phyloP scores from a whole-genome alignment of 2,329 filamentous ascomycete genomes.

The Orbilia ellipsospora region DNA sequence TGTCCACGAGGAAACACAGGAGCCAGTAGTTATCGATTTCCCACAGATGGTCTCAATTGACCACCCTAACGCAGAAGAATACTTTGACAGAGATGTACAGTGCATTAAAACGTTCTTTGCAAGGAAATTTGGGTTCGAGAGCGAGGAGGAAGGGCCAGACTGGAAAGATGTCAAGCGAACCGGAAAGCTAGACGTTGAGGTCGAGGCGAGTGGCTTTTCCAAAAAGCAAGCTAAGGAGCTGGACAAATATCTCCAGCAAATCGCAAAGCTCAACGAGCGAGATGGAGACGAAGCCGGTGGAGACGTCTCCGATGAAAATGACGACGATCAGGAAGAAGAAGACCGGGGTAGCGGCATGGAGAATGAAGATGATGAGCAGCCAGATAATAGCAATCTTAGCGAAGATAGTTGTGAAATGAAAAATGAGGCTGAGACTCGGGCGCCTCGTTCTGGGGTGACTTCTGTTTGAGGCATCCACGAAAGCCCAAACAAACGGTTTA shows the following conservation, averaged over 20 bases:
- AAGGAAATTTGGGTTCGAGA: slow-evolving; percentile 86
- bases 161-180: slow-evolving; percentile 84
- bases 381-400: slow-evolving; percentile 61
- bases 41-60: slow-evolving; percentile 98
- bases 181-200: slow-evolving; percentile 82
- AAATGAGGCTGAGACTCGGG: slow-evolving; percentile 48
- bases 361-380: slow-evolving; percentile 58
- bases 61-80: slow-evolving; percentile 92
- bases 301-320: slow-evolving; percentile 60
- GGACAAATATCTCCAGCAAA: slow-evolving; percentile 85
- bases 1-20: slow-evolving; percentile 76
- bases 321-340: slow-evolving; percentile 62
- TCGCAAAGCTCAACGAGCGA: slow-evolving; percentile 67
- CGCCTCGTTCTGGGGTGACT: slow-evolving; percentile 34
- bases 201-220: slow-evolving; percentile 93
- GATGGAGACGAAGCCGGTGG: slow-evolving; percentile 62
- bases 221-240: slow-evolving; percentile 97
- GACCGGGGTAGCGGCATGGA: slow-evolving; percentile 59
- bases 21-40: slow-evolving; percentile 92
- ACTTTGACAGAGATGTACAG: slow-evolving; percentile 94
- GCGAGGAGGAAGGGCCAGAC: slow-evolving; percentile 82
- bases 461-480: slow-evolving; percentile 44
- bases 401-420: slow-evolving; percentile 58
- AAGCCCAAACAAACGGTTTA: slow-evolving; percentile 38
- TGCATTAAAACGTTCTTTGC: slow-evolving; percentile 96